Evolutionary conservation across 2,329 filamentous ascomycete species (phyloP).

Genomic region (Beauveria asiatica): DNA sequence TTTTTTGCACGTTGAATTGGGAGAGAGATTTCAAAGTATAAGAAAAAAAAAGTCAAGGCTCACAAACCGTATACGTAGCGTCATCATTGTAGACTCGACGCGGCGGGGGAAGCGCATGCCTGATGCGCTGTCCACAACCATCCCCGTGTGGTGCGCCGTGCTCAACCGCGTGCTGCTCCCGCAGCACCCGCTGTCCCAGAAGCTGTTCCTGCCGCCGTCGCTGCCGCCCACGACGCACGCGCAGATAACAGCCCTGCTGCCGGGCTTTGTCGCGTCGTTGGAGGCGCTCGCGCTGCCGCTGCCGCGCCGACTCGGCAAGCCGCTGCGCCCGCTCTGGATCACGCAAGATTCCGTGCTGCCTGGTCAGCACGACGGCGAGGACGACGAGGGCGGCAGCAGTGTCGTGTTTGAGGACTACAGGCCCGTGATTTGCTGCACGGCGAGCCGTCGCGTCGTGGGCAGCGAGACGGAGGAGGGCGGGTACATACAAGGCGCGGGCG

Average conservation of each 20-base stretch:
- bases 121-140: slow-evolving; percentile 85
- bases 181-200: slow-evolving; percentile 33
- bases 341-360: slow-evolving; percentile 56
- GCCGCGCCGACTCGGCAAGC: slow-evolving; percentile 53
- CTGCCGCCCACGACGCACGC: slow-evolving; percentile 64
- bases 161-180: slow-evolving; percentile 75
- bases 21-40: too few relatives aligned
- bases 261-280: slow-evolving; percentile 44
- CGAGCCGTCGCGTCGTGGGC: slow-evolving; percentile 62
- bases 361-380: slow-evolving; percentile 12
- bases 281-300: slow-evolving; percentile 50
- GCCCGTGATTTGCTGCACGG: slow-evolving; percentile 76
- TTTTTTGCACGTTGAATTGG: too few relatives aligned
- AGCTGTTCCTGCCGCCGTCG: slow-evolving; percentile 62
- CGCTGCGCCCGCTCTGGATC: slow-evolving; percentile 71
- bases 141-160: slow-evolving; percentile 89
- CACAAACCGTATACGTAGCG: slow-evolving; percentile 29
- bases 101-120: slow-evolving; percentile 89
- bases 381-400: slow-evolving; percentile 10
- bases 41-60: not conserved
- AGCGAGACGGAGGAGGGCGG: slow-evolving; percentile 53
- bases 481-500: slow-evolving; percentile 90
- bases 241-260: slow-evolving; percentile 61
- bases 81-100: slow-evolving; percentile 88
- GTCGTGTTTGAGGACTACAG: slow-evolving; percentile 50